Base-by-base conservation (phyloP, 129 eudicot genomes). In the Centella asiatica region DNA sequence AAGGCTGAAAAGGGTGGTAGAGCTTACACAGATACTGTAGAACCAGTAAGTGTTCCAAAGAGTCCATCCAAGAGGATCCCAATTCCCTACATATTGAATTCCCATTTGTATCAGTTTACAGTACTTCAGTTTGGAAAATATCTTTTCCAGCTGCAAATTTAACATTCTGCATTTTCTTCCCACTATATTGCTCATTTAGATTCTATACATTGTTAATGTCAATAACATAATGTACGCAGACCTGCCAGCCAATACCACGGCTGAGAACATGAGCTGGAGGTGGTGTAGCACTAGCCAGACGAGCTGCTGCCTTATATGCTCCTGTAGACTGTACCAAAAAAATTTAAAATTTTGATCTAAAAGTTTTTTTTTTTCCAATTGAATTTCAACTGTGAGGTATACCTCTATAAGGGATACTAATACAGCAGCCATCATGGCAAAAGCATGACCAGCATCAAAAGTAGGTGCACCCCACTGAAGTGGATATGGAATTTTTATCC, bases 181-280 rank as follows among this genome's bases (percentile, higher is more conserved):
- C 9, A 34, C 39, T 34, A 34, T 34, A 34, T 34, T 34, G 39
- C 9, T 34, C n/a, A n/a, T n/a, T n/a, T n/a, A n/a, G n/a, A n/a
- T n/a, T n/a, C n/a, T n/a, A n/a, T n/a, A n/a, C n/a, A 2, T 39
- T 17, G 25, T 9, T 17, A 53, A 44, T 54, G 20, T 13, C 6
- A 29, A 36, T 31, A 45, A 46, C 52, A 26, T 65, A 36, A 62
- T 15, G 60, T 33, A 47, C 79, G 44, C 84, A 46, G 52, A 90
- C 97, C 97, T 93, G 99, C 99, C 99, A 93, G 54, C 99, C 99
- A 17, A 93, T 93, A 51, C 99, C 99, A n/a, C 99, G 99, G 64
- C 99, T 93, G 61, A 93, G 96, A 72, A 93, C 96, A 77, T 93
- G 99, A 68, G 96, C 95, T 5, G 99, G 99, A 54, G 99, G 99